Evolutionary conservation across 768 basidiomycete species (phyloP).

Genomic region (Arthromyces matolae): DNA sequence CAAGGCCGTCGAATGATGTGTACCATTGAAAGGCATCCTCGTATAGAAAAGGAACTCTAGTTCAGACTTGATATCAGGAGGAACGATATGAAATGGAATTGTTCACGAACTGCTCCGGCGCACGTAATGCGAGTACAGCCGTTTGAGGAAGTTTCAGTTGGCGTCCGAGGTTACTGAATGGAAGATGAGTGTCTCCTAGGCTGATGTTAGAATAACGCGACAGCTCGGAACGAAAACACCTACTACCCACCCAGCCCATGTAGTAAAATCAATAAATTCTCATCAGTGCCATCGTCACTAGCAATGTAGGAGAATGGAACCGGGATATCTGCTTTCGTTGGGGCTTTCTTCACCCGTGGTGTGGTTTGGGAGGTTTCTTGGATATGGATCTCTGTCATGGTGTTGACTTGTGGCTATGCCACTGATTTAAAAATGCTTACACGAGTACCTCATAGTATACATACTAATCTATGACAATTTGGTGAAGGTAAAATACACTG

Average conservation of each 20-base stretch:
- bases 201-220: neutral
- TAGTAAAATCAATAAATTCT: slow-evolving; percentile 79
- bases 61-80: neutral
- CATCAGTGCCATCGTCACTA: slow-evolving; percentile 81
- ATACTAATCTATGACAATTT: no score
- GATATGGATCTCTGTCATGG: slow-evolving; percentile 31
- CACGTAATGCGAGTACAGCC: slow-evolving; percentile 75
- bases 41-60: slow-evolving; percentile 73
- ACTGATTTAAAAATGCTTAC: no score
- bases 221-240: no score
- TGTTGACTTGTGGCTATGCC: no score
- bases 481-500: no score
- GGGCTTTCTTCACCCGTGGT: slow-evolving; percentile 46
- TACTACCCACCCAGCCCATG: slow-evolving; percentile 81
- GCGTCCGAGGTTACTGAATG: slow-evolving; percentile 71
- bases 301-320: slow-evolving; percentile 64
- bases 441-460: no score
- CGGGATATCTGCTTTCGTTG: slow-evolving; percentile 41
- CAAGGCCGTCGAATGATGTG: slow-evolving; percentile 73
- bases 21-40: slow-evolving; percentile 88
- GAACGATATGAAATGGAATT: neutral
- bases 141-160: slow-evolving; percentile 87
- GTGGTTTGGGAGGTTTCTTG: slow-evolving; percentile 23
- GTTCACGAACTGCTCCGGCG: slow-evolving; percentile 62
- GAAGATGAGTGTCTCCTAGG: slow-evolving; percentile 75